These are phyloP conservation scores for Zymoseptoria crescenta DNA, from an alignment of 2,329 filamentous ascomycete species.

Conservation along the genomic window DNA sequence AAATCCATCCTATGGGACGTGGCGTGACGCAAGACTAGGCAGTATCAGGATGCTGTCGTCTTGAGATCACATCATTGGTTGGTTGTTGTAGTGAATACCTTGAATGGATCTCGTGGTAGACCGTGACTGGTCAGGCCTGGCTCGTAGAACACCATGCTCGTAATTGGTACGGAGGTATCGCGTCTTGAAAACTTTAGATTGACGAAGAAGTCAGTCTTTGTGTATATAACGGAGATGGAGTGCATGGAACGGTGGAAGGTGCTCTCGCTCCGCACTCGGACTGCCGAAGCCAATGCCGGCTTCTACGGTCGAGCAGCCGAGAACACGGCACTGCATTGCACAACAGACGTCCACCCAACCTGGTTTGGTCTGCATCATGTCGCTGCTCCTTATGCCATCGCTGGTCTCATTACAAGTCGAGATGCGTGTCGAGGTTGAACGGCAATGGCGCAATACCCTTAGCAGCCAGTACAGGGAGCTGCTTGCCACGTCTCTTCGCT, in stretches of 20 bases:
- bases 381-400: too few relatives aligned
- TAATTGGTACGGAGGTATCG: neutral
- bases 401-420: too few relatives aligned
- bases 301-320: neutral
- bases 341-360: neutral
- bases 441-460: too few relatives aligned
- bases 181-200: neutral
- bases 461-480: too few relatives aligned
- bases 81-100: constrained; percentile 29
- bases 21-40: constrained; percentile 51
- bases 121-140: constrained; percentile 46
- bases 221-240: neutral
- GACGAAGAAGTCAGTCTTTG: neutral
- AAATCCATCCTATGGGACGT: constrained; percentile 57
- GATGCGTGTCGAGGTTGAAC: too few relatives aligned
- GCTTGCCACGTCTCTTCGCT: too few relatives aligned
- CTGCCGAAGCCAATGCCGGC: neutral
- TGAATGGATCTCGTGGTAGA: constrained; percentile 49
- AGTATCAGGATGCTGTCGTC: neutral
- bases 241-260: neutral
- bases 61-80: neutral
- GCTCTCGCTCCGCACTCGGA: neutral
- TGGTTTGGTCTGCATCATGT: too few relatives aligned
- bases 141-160: constrained; percentile 43
- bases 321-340: neutral